Conservation (phyloP, 2,329 filamentous ascomycete genomes). For the Ambrosiella cleistominuta region DNA sequence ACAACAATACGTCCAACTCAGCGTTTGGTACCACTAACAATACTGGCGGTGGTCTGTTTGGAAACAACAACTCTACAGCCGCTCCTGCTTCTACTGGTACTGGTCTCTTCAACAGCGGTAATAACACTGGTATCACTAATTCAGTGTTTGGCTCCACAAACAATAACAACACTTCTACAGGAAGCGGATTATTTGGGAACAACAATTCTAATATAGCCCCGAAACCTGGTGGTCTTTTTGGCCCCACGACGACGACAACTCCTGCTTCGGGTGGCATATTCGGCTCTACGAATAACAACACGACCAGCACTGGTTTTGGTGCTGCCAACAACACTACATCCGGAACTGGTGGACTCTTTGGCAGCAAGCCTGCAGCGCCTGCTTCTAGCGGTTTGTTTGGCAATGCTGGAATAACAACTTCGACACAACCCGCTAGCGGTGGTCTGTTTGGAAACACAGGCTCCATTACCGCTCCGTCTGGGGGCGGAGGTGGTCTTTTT, state of each 20-base stretch:
- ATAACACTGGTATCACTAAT: background rate
- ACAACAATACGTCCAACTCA: background rate
- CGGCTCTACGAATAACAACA: conserved; percentile 20
- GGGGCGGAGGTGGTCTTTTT: conserved; percentile 24
- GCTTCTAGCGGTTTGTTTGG: conserved; percentile 14
- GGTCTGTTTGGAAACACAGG: conserved; percentile 16
- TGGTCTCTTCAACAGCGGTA: too few relatives aligned
- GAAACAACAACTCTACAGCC: conserved; percentile 22
- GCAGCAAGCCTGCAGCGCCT: conserved; percentile 18
- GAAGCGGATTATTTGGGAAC: conserved; percentile 15
- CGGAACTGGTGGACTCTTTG: conserved; percentile 26
- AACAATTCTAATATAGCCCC: conserved; percentile 17
- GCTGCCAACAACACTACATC: conserved; percentile 17
- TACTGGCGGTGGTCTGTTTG: conserved; percentile 29
- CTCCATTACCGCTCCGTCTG: conserved; percentile 18
- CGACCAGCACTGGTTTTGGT: conserved; percentile 25
- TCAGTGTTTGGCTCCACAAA: conserved; percentile 23
- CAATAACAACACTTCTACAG: conserved; percentile 14
- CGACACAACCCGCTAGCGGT: conserved; percentile 15
- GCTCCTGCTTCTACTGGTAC: too few relatives aligned
- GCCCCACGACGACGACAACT: conserved; percentile 25
- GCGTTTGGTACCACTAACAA: conserved; percentile 15
- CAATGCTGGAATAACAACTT: conserved; percentile 23
- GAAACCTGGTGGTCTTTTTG: conserved; percentile 30
- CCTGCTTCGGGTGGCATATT: conserved; percentile 25